A percentile compares a stretch with the other conserved stretches of the same genome.
Evolutionary conservation across 129 eudicot species (phyloP).

Genomic region (Centrapalus pauciflorus): DNA sequence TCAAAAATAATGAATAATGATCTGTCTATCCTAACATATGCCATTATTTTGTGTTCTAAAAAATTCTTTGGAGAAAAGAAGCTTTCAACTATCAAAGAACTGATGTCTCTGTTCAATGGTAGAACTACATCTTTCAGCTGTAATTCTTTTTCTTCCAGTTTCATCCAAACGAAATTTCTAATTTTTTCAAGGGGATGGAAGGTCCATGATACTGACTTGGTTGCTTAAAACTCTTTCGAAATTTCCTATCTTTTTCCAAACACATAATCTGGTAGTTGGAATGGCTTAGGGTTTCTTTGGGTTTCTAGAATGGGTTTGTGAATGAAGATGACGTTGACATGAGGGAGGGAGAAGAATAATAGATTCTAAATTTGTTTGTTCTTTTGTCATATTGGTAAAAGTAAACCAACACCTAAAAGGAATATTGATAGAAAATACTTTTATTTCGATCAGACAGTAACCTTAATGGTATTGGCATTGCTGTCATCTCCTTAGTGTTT

Average conservation of each 20-base stretch:
- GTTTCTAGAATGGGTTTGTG: not conserved
- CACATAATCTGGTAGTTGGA: not conserved
- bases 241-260: not conserved
- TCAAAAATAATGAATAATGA: not conserved
- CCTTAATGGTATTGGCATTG: too few relatives aligned
- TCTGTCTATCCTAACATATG: not conserved
- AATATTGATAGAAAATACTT: too few relatives aligned
- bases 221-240: not conserved
- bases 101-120: not conserved
- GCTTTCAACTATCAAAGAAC: not conserved
- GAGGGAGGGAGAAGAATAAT: not conserved
- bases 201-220: not conserved
- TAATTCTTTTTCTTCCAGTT: not conserved
- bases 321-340: not conserved
- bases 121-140: not conserved
- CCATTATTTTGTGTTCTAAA: not conserved
- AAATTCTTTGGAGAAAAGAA: not conserved
- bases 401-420: not conserved
- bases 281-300: not conserved
- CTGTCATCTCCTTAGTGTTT: too few relatives aligned
- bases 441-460: too few relatives aligned
- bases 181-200: not conserved
- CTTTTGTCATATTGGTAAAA: not conserved
- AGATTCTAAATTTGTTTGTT: not conserved
- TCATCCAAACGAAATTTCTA: not conserved